Evolutionary conservation across 2,329 filamentous ascomycete species (phyloP), one percentile per base, ranked within the genome.

Genomic region (Calonectria pauciramosa): DNA sequence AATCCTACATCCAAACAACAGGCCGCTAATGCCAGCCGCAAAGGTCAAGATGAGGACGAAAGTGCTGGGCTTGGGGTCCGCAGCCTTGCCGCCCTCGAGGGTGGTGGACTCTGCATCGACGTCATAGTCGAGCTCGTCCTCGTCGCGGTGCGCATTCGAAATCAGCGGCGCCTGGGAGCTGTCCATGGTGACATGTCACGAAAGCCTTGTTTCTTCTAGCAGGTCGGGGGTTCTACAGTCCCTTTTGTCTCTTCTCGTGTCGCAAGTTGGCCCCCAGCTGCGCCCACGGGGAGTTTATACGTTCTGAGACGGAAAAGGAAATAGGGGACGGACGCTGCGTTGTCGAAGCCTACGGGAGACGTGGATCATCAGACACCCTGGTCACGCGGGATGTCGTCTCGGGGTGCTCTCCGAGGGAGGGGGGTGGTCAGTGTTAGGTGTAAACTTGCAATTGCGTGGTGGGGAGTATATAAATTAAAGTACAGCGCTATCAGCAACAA

Each of bases 1-100:
- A 86, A 34, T 65, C 91, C 79, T 83, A 92, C 92, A 94, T 80
- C 93, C 93, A 85, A 94, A 94, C 0, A 94, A 81, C 1, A 94
- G 86, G 9, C 93, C 93, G 78, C 91, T 93, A 68, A 94, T 92
- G 7, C 92, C 91, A 14, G 93, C 93, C 14, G 91, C 90, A 65
- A 93, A 84, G 4, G 92, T 93, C 75, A 94, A 85, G 18, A 91
- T 82, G 87, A 92, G 90, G 38, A 94, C 87, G 76, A 92, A 93
- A 26, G 87, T 67, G 3, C 90, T 87, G 4, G 88, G 87, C n/a
- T 76, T 75, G 30, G 79, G 67, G 49, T 79, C 74, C 14, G 68
- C 74, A 9, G 79, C 78, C 78, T 86, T 85, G 70, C 79, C 80
- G 44, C 77, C 75, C 44, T 81, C 77, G 67, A 76, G n/a, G n/a